Evolutionary conservation across 2,329 filamentous ascomycete genomes (phyloP).

Genomic region (Arachnomyces sp.): DNA sequence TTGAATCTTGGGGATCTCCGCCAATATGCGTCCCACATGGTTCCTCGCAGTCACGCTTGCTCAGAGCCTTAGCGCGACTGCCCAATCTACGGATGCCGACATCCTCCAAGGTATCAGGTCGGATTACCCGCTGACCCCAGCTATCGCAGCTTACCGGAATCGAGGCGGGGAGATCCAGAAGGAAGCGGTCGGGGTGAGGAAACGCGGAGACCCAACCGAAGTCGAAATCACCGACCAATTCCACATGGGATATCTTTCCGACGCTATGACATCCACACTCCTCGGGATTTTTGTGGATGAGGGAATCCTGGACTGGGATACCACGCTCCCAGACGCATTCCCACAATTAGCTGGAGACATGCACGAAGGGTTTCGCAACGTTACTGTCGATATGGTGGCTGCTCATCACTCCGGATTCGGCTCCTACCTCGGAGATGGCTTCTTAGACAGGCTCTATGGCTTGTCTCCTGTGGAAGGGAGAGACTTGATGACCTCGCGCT

Average conservation of each 20-base stretch:
- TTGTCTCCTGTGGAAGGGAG: slow-evolving; percentile 4
- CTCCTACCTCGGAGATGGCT: slow-evolving; percentile 1
- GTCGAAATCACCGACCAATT: slow-evolving; percentile 4
- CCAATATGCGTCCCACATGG: too few species aligned
- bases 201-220: background rate
- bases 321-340: slow-evolving; percentile 5
- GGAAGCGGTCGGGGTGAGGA: slow-evolving; percentile 4
- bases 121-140: slow-evolving; percentile 4
- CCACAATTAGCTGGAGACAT: slow-evolving; percentile 1
- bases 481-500: slow-evolving; percentile 2
- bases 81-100: background rate
- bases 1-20: too few species aligned
- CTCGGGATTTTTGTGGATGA: slow-evolving; percentile 7
- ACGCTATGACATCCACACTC: slow-evolving; percentile 8
- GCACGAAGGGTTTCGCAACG: slow-evolving; percentile 4
- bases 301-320: slow-evolving; percentile 5
- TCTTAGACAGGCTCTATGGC: slow-evolving; percentile 5
- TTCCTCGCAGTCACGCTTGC: too few species aligned
- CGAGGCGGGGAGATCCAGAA: background rate
- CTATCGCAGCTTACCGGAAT: slow-evolving; percentile 1
- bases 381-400: slow-evolving; percentile 7
- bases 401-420: slow-evolving; percentile 7
- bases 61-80: background rate
- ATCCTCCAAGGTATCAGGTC: slow-evolving; percentile 4
- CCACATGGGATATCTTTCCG: slow-evolving; percentile 7